Percentiles rank a stretch among this genome's conserved stretches.
Evolutionary conservation across 2,329 filamentous ascomycete genomes (phyloP).

Genomic region (Colletotrichum kahawae): DNA sequence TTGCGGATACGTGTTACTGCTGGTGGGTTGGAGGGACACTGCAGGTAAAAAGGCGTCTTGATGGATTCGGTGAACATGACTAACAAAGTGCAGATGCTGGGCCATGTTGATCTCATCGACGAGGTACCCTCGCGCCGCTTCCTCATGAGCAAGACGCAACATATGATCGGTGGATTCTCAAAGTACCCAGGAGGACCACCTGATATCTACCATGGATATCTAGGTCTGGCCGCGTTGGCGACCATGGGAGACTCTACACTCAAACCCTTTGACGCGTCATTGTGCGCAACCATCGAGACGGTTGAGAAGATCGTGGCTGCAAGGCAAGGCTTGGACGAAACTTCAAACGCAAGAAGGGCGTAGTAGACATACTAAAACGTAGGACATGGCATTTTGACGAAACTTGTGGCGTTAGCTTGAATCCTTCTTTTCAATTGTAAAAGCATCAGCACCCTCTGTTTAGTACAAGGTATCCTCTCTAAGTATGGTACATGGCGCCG

Average conservation of each 20-base stretch:
- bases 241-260: conserved; percentile 74
- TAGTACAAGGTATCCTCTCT: conserved; percentile 22
- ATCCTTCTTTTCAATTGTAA: neutral
- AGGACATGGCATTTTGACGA: neutral
- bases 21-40: conserved; percentile 85
- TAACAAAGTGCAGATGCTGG: conserved; percentile 57
- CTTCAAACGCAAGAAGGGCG: neutral
- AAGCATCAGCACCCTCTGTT: conserved; percentile 5
- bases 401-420: neutral
- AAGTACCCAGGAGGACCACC: conserved; percentile 72
- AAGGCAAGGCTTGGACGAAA: conserved; percentile 40
- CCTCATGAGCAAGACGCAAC: conserved; percentile 84
- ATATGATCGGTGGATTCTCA: conserved; percentile 82
- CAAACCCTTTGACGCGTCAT: conserved; percentile 72
- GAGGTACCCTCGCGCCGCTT: conserved; percentile 71
- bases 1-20: conserved; percentile 92
- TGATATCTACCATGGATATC: conserved; percentile 86
- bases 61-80: conserved; percentile 35
- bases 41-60: conserved; percentile 36
- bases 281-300: conserved; percentile 75
- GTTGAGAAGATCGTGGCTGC: conserved; percentile 54
- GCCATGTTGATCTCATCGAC: conserved; percentile 62
- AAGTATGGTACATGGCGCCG: conserved; percentile 18
- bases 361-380: neutral
- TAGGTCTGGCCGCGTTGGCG: conserved; percentile 82